These are phyloP conservation scores for Gypsophila paniculata DNA, from an alignment of 179 eudicot species.

Conservation along the genomic window DNA sequence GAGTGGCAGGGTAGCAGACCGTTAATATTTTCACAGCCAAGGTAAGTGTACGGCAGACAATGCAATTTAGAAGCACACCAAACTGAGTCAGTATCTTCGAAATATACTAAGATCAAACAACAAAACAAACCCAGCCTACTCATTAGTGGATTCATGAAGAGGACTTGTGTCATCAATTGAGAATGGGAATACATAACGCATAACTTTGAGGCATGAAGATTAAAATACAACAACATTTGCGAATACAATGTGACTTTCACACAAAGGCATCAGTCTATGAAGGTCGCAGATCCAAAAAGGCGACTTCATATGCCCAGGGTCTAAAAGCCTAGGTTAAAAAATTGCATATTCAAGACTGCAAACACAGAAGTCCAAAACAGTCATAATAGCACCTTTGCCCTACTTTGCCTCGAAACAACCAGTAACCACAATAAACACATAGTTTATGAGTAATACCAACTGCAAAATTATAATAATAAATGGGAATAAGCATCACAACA, in stretches of 20 bases:
- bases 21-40: conserved; percentile 9
- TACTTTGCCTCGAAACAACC: neutral
- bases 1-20: neutral
- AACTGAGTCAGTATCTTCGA: neutral
- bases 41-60: neutral
- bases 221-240: conserved; percentile 1
- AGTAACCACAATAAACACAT: neutral
- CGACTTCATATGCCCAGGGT: neutral
- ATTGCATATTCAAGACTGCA: neutral
- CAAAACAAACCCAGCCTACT: neutral
- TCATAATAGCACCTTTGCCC: neutral
- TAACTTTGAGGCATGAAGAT: neutral
- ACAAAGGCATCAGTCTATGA: neutral
- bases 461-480: neutral
- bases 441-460: conserved; percentile 8
- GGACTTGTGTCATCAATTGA: neutral
- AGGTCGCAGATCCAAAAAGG: conserved; percentile 1
- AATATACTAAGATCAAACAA: neutral
- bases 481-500: conserved; percentile 11
- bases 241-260: neutral
- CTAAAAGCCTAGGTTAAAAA: neutral
- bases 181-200: neutral
- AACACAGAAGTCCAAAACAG: neutral
- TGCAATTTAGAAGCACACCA: conserved; percentile 6
- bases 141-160: neutral